These are phyloP conservation scores for Coemansia pectinata DNA, from an alignment of 192 early-diverging fungal genomes.

Conservation along the genomic window DNA sequence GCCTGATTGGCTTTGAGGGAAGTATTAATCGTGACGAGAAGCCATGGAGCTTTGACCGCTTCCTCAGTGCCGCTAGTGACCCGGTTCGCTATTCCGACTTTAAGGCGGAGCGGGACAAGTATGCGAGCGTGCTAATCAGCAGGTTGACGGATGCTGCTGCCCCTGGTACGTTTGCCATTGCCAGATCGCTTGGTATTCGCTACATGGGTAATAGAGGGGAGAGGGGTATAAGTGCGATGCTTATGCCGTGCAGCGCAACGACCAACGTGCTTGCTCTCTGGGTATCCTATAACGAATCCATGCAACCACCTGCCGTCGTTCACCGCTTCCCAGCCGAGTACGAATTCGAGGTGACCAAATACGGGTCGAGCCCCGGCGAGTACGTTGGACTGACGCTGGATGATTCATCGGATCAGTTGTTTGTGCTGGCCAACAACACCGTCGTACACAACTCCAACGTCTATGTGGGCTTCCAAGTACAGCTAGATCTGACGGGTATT, in stretches of 20 bases:
- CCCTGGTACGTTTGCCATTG: background rate
- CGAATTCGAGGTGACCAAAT: slow-evolving; percentile 11
- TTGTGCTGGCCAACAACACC: slow-evolving; percentile 50
- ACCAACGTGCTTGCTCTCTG: slow-evolving; percentile 15
- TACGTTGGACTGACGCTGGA: slow-evolving; percentile 40
- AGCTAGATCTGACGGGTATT: slow-evolving; percentile 98
- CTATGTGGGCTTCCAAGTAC: slow-evolving; percentile 99
- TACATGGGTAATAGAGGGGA: background rate
- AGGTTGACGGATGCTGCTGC: background rate
- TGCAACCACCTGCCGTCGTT: background rate
- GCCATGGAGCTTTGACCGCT: background rate
- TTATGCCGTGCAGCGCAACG: slow-evolving; percentile 23
- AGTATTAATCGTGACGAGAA: background rate
- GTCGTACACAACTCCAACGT: slow-evolving; percentile 79
- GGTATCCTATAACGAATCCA: background rate
- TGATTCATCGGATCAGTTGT: slow-evolving; percentile 32
- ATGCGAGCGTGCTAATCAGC: background rate
- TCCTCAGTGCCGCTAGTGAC: background rate
- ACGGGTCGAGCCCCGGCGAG: slow-evolving; percentile 9
- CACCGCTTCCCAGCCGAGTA: slow-evolving; percentile 15
- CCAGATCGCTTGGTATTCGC: slow-evolving; percentile 25
- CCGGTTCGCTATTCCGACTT: background rate
- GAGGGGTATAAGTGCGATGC: too few species aligned
- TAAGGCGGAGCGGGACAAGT: background rate
- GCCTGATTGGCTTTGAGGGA: slow-evolving; percentile 9